Percentiles rank a stretch among this genome's conserved stretches.
phyloP scores from a whole-genome alignment of 371 early-diverging fungal genomes.

The Funneliformis caledonium region DNA sequence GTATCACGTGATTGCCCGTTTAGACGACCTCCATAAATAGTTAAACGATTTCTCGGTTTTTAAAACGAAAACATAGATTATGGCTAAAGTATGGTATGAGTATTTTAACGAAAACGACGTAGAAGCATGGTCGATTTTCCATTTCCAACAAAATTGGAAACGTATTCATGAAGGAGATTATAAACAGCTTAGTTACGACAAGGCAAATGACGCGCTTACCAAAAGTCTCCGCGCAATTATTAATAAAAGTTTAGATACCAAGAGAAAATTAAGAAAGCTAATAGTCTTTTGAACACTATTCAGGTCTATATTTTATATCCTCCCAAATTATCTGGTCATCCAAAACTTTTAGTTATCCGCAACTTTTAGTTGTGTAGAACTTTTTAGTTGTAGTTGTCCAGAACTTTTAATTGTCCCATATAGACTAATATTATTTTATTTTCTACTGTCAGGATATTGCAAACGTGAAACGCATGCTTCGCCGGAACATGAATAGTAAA shows the following conservation, averaged over 20 bases:
- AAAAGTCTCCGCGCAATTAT: conserved; percentile 11
- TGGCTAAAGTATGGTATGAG: conserved; percentile 15
- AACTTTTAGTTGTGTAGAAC: no score
- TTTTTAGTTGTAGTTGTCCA: no score
- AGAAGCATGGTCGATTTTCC: neutral
- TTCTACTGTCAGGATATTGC: no score
- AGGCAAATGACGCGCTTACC: neutral
- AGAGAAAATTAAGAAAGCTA: conserved; percentile 18
- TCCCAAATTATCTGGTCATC: neutral
- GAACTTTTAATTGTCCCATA: no score
- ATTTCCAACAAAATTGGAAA: conserved; percentile 16
- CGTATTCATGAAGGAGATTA: neutral
- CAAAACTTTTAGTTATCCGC: no score
- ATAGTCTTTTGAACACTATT: neutral
- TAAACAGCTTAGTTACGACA: neutral
- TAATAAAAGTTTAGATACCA: neutral
- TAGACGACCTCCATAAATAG: no score
- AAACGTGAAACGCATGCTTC: no score
- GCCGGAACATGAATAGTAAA: no score
- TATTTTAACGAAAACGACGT: conserved; percentile 23
- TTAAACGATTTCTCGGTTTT: no score
- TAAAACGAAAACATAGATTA: neutral
- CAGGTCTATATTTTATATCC: neutral
- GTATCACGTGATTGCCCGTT: no score
- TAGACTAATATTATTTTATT: no score